These are phyloP conservation scores for Phytophthora chlamydospora DNA, from an alignment of 352 stramenopile genomes.

Conservation along the genomic window DNA sequence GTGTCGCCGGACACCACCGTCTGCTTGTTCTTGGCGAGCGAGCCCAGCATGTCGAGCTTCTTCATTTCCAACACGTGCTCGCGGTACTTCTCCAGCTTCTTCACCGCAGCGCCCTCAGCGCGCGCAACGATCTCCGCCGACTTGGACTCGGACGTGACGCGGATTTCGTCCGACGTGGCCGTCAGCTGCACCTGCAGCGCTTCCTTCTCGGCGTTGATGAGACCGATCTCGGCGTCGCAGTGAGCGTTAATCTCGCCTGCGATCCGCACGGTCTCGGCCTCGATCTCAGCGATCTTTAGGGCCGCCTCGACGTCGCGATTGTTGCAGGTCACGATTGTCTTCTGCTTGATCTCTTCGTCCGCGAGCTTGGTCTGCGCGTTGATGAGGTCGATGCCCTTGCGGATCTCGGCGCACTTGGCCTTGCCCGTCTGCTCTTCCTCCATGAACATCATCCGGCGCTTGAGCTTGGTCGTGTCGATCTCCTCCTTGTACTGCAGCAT, in stretches of 20 bases:
- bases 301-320: conserved; percentile 45
- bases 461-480: conserved; percentile 61
- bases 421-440: conserved; percentile 71
- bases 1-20: conserved; percentile 47
- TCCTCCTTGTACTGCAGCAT: conserved; percentile 67
- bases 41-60: conserved; percentile 44
- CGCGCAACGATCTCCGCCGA: conserved; percentile 46
- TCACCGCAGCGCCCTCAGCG: conserved; percentile 42
- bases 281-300: conserved; percentile 51
- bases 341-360: conserved; percentile 49
- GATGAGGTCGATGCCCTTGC: conserved; percentile 60
- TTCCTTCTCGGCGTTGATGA: conserved; percentile 46
- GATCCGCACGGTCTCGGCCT: conserved; percentile 52
- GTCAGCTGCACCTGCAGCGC: conserved; percentile 46
- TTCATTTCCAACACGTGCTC: conserved; percentile 46
- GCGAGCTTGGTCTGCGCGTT: conserved; percentile 43
- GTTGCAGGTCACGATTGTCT: conserved; percentile 48
- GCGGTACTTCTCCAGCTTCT: conserved; percentile 51
- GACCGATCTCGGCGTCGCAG: conserved; percentile 47
- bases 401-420: conserved; percentile 55
- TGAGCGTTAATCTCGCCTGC: conserved; percentile 42
- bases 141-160: conserved; percentile 34
- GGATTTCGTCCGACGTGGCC: conserved; percentile 41
- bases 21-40: conserved; percentile 49
- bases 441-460: conserved; percentile 59